These are phyloP conservation scores for Cerrena zonata DNA, from an alignment of 1,284 basidiomycete species.

Conservation along the genomic window DNA sequence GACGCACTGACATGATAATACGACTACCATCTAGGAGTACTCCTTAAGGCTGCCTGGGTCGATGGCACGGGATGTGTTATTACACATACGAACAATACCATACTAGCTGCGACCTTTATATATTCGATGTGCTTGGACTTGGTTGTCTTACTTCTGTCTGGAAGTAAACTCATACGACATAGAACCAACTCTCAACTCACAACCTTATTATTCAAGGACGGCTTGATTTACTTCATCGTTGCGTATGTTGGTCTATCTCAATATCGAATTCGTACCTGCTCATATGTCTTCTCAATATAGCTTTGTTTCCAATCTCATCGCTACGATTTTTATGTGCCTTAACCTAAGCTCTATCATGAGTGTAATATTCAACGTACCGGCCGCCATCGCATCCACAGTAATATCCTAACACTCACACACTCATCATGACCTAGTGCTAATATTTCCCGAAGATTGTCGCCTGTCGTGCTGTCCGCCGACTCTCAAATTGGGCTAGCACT, in stretches of 20 bases:
- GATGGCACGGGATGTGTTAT: conserved; percentile 45
- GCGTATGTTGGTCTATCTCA: background rate
- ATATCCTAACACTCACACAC: conserved; percentile 27
- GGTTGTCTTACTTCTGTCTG: conserved; percentile 2
- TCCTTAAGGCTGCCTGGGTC: conserved; percentile 54
- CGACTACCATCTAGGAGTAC: conserved; percentile 39
- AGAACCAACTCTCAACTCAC: conserved; percentile 1
- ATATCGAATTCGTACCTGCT: background rate
- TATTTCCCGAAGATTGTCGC: conserved; percentile 39
- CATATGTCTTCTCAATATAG: background rate
- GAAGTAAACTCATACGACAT: background rate
- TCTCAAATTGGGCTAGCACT: conserved; percentile 50
- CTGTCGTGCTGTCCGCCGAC: conserved; percentile 60
- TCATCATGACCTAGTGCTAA: background rate
- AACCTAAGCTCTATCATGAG: conserved; percentile 30
- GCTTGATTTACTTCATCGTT: conserved; percentile 3
- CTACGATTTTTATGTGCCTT: conserved; percentile 24
- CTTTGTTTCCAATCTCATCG: background rate
- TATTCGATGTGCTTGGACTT: conserved; percentile 20
- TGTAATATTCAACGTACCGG: conserved; percentile 30
- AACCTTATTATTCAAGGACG: conserved; percentile 3
- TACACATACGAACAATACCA: conserved; percentile 46
- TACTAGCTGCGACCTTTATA: conserved; percentile 42
- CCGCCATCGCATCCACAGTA: conserved; percentile 28
- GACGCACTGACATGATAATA: background rate